Evolutionary conservation across 768 basidiomycete genomes (phyloP).

Genomic region (Chalciporus chontae): DNA sequence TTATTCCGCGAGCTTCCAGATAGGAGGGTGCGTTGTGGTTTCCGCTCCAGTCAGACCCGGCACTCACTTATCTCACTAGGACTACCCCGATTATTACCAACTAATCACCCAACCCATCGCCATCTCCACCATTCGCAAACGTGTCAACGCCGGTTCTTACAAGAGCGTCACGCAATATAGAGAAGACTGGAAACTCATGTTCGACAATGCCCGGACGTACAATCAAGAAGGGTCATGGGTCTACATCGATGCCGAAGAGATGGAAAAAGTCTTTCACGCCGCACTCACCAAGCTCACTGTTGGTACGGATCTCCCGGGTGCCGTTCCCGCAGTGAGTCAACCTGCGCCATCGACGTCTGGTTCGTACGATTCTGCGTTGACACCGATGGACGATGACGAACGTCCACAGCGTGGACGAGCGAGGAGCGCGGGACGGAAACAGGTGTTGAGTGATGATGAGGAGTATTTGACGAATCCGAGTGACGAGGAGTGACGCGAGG

Average conservation of each 20-base stretch:
- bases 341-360: conserved; percentile 37
- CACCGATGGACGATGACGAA: conserved; percentile 81
- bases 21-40: conserved; percentile 47
- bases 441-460: conserved; percentile 66
- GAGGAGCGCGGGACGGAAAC: conserved; percentile 61
- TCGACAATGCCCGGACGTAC: conserved; percentile 88
- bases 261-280: conserved; percentile 84
- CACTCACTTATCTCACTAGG: conserved; percentile 40
- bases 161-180: conserved; percentile 70
- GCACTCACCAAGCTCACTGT: conserved; percentile 61
- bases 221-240: conserved; percentile 96
- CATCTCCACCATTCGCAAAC: conserved; percentile 81
- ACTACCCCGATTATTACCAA: conserved; percentile 91
- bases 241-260: conserved; percentile 89
- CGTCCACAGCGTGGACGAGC: conserved; percentile 55
- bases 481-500: conserved; percentile 64
- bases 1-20: conserved; percentile 87
- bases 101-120: conserved; percentile 87
- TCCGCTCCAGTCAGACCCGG: background rate
- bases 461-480: conserved; percentile 66
- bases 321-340: conserved; percentile 38
- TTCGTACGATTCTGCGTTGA: conserved; percentile 63
- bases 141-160: conserved; percentile 60
- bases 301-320: conserved; percentile 75
- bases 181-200: conserved; percentile 88